Evolutionary conservation across 441 rosid genomes (phyloP), one percentile per base, ranked within the genome.

Genomic region (Theobroma grandiflorum): DNA sequence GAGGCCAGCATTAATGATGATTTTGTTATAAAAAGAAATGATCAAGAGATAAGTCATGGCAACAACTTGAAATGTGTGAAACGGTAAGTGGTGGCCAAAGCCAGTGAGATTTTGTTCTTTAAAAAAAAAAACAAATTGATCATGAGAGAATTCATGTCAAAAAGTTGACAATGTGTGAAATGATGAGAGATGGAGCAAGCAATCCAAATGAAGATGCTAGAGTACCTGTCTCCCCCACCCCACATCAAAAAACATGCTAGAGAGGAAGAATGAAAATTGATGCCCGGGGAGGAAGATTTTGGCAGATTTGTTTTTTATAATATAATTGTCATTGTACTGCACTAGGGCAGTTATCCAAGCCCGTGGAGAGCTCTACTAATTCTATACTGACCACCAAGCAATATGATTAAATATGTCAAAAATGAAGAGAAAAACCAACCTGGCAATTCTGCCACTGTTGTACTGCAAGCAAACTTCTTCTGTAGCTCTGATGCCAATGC

Each of bases 401-500:
- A 61, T 52, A 82, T 14, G 7, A 72, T 50, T 6, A 45, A 15
- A 79, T 63, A 69, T 33, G 67, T 61, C 77, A 74, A 72, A 77
- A 11, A 65, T 66, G 35, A 38, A 45, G 37, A 57, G 67, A 12
- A 26, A 43, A 67, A 61, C 43, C 15, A 81, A 96, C 98, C 98
- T 58, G 96, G 98, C 66, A 94, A 87, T 84, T 95, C 99, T 37
- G 87, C 82, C 83, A 91, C 90, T 8, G 99, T 82, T 63, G 98
- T 93, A 83, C 99, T 95, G 82, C 98, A 95, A 81, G 99, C 99
- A 85, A 90, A 91, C 86, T 96, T 96, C 86, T 96, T 96, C 92
- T 96, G 99, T 88, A 96, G 84, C 83, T 96, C 99, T 40, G 98
- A 93, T 49, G 97, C 99, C 83, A 95, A 82, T 65, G 93, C 84